phyloP scores from a whole-genome alignment of 2,329 filamentous ascomycete species.

The Lomentospora prolificans region DNA sequence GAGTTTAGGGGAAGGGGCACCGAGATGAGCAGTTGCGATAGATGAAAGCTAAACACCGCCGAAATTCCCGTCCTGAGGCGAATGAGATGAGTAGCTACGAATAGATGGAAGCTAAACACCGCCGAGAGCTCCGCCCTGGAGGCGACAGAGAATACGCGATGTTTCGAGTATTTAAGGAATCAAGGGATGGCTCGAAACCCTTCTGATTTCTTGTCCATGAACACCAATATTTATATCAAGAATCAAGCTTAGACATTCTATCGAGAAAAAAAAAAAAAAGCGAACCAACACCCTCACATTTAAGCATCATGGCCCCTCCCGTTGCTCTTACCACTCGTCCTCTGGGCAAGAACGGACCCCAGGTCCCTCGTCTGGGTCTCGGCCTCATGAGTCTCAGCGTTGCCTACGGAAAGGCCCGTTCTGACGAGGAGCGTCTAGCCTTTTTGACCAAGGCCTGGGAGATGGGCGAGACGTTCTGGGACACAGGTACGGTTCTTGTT shows the following conservation, averaged over 20 bases:
- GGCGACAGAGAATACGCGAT: neutral
- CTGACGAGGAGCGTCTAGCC: conserved; percentile 38
- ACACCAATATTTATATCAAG: neutral
- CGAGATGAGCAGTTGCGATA: neutral
- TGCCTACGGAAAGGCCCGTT: conserved; percentile 22
- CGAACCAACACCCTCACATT: too few relatives aligned
- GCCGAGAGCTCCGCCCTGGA: neutral
- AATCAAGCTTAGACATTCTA: neutral
- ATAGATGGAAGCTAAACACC: neutral
- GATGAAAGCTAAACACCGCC: neutral
- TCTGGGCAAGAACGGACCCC: conserved; percentile 41
- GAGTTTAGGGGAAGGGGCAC: neutral
- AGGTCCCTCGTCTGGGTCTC: conserved; percentile 15
- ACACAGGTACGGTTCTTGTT: conserved; percentile 19
- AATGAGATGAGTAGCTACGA: neutral
- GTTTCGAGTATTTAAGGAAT: neutral
- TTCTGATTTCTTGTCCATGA: too few relatives aligned
- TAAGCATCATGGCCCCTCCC: neutral
- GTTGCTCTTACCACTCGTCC: neutral
- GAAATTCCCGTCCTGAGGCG: neutral
- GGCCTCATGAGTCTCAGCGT: conserved; percentile 18
- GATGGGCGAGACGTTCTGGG: conserved; percentile 41
- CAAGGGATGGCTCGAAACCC: too few relatives aligned
- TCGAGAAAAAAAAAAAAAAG: neutral
- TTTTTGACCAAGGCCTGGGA: conserved; percentile 41